Base-by-base conservation (phyloP, 495 filamentous ascomycete species). In the Immersiella caudata region DNA sequence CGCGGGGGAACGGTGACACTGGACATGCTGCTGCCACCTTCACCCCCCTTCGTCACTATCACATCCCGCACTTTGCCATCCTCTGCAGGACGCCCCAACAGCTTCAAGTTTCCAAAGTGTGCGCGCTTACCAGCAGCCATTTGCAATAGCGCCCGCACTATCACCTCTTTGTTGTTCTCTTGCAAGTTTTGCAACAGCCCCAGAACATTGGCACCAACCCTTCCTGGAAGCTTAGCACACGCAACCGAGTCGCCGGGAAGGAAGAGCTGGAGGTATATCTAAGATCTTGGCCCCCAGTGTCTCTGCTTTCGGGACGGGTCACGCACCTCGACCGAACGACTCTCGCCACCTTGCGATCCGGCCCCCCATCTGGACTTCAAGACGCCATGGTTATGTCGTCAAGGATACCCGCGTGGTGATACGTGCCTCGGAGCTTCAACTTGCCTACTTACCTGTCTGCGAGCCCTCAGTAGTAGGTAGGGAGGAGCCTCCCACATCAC, bases 301-400 rank as follows among this genome's bases (percentile, higher is more conserved):
- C 40, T 46, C 29, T 33, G 29, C 54, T 26, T n/a, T 21, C 54
- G 40, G 40, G 40, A 14, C 40, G 54, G 25, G 20, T 56, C 55
- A 52, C 49, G 21, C 22, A 40, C 59, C 55, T 35, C 59, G 55
- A 25, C 55, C 35, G 55, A 57, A 14, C 60, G 46, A 67, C 25
- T 46, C 57, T 24, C 33, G 59, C 49, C 27, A 54, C 65, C 4
- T 36, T 36, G 8, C 20, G 62, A 64, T 64, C 65, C 62, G 29
- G 60, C 64, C 52, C 57, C 40, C 57, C 57, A 2, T 60, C 21
- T 35, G 57, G 26, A 33, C 14, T 35, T 49, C 66, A 57, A 64
- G 60, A 56, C 27, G 50, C 35, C 33, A 51, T 73, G 69, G 69
- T 51, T 60, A 73, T 76, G 74, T 73, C 71, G 71, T 67, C 72